Evolutionary conservation across 2,329 filamentous ascomycete species (phyloP).

Genomic region (Macrophomina pseudophaseolina): DNA sequence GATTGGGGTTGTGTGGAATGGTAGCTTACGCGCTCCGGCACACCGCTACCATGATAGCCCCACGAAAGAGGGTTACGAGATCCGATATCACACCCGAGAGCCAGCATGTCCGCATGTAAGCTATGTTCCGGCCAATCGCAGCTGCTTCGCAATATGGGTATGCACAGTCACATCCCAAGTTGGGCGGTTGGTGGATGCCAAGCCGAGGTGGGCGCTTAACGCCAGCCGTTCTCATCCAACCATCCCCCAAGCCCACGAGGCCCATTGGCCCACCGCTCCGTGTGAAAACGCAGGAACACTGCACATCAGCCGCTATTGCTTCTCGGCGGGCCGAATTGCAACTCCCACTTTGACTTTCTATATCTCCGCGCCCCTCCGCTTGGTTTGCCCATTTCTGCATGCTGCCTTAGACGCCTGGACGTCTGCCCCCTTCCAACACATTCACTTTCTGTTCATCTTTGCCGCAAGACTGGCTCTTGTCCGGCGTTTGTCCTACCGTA

Average conservation of each 20-base stretch:
- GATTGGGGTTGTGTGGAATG: neutral
- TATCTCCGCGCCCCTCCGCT: constrained; percentile 10
- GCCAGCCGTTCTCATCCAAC: constrained; percentile 13
- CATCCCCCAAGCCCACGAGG: neutral
- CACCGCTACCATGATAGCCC: constrained; percentile 10
- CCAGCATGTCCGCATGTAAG: neutral
- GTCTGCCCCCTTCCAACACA: neutral
- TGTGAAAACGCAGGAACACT: constrained; percentile 21
- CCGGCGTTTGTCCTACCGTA: neutral
- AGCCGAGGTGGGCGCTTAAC: constrained; percentile 23
- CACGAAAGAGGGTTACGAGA: constrained; percentile 13
- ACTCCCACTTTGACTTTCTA: constrained; percentile 3
- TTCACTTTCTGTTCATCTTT: constrained; percentile 7
- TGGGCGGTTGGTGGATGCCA: constrained; percentile 14
- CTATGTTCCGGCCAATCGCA: neutral
- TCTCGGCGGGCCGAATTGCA: constrained; percentile 25
- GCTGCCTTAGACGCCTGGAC: constrained; percentile 12
- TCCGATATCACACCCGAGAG: constrained; percentile 17
- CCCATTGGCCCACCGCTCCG: constrained; percentile 7
- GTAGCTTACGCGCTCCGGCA: neutral
- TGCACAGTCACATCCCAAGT: constrained; percentile 18
- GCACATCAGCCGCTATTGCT: constrained; percentile 39
- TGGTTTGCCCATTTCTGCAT: neutral
- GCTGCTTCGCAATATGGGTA: neutral
- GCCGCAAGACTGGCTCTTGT: constrained; percentile 25